Evolutionary conservation across 2,329 filamentous ascomycete genomes (phyloP).

Genomic region (Epichloe glyceriae): DNA sequence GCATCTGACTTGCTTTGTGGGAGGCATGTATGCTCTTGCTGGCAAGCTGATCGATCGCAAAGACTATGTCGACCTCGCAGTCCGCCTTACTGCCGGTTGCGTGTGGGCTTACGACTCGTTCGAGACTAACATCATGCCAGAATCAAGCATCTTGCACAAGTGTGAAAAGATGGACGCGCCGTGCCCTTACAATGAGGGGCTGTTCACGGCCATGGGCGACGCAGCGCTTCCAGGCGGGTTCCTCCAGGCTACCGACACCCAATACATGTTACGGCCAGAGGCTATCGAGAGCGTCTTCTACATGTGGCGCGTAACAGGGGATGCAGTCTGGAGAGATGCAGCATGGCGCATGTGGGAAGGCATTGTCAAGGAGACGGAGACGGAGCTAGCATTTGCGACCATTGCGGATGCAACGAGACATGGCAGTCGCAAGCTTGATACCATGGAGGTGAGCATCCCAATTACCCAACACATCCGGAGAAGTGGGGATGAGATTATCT

Average conservation of each 20-base stretch:
- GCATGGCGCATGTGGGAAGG: constrained; percentile 36
- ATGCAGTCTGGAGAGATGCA: constrained; percentile 28
- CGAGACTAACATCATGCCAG: constrained; percentile 41
- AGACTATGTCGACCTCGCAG: constrained; percentile 34
- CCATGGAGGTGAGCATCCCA: constrained; percentile 42
- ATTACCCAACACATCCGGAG: neutral
- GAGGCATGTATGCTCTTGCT: constrained; percentile 57
- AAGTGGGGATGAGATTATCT: too few species aligned
- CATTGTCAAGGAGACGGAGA: constrained; percentile 29
- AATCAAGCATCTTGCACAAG: constrained; percentile 28
- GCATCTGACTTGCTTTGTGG: constrained; percentile 58
- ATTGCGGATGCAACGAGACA: constrained; percentile 23
- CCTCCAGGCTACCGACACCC: constrained; percentile 32
- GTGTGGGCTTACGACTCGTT: constrained; percentile 40
- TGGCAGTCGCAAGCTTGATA: constrained; percentile 32
- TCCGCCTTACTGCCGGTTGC: constrained; percentile 37
- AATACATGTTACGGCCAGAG: constrained; percentile 34
- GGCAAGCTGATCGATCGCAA: constrained; percentile 43
- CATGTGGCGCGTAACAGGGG: constrained; percentile 37
- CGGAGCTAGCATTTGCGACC: constrained; percentile 29
- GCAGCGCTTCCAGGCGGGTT: constrained; percentile 39
- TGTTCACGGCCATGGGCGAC: constrained; percentile 8
- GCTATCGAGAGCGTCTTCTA: constrained; percentile 40
- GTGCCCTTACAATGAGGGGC: constrained; percentile 20
- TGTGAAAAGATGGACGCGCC: constrained; percentile 22